A percentile compares a stretch with the other conserved stretches of the same genome.
phyloP scores from a whole-genome alignment of 495 filamentous ascomycete genomes.

The Amorphotheca resinae region DNA sequence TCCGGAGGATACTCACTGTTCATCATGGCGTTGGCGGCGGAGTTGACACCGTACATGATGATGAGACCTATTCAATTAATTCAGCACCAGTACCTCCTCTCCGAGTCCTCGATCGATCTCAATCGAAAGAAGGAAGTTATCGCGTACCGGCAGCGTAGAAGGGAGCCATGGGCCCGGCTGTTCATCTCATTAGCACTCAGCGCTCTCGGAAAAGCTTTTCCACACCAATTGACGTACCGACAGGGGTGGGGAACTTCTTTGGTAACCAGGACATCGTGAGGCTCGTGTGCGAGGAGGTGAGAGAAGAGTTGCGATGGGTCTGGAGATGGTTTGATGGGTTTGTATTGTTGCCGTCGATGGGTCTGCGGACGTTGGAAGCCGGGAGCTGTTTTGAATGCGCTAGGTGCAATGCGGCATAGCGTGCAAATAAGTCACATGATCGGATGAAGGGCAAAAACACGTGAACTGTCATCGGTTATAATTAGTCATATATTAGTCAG shows the following conservation, averaged over 20 bases:
- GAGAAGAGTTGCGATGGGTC: constrained; percentile 13
- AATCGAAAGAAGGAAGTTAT: background rate
- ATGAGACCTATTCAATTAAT: constrained; percentile 46
- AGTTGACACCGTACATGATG: constrained; percentile 80
- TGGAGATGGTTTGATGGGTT: constrained; percentile 9
- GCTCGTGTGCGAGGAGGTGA: constrained; percentile 7
- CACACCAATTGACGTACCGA: constrained; percentile 52
- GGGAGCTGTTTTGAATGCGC: constrained; percentile 5
- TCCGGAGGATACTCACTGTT: constrained; percentile 45
- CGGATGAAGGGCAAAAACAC: background rate
- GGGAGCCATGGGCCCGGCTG: constrained; percentile 78
- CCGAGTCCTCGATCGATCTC: background rate
- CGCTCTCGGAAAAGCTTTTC: constrained; percentile 8
- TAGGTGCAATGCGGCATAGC: background rate
- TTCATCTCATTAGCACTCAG: constrained; percentile 18
- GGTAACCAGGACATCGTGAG: constrained; percentile 60
- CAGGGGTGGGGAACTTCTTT: constrained; percentile 83
- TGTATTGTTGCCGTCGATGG: constrained; percentile 6
- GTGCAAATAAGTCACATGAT: background rate
- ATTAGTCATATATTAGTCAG: background rate
- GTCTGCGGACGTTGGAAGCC: constrained; percentile 3
- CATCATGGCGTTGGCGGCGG: constrained; percentile 54
- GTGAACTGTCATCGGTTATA: background rate
- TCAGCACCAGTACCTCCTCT: constrained; percentile 22
- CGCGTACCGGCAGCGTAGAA: constrained; percentile 89